Percentiles rank a stretch among this genome's conserved stretches.
Evolutionary conservation across 2,329 filamentous ascomycete genomes (phyloP).

Genomic region (Didymosphaeria variabile): DNA sequence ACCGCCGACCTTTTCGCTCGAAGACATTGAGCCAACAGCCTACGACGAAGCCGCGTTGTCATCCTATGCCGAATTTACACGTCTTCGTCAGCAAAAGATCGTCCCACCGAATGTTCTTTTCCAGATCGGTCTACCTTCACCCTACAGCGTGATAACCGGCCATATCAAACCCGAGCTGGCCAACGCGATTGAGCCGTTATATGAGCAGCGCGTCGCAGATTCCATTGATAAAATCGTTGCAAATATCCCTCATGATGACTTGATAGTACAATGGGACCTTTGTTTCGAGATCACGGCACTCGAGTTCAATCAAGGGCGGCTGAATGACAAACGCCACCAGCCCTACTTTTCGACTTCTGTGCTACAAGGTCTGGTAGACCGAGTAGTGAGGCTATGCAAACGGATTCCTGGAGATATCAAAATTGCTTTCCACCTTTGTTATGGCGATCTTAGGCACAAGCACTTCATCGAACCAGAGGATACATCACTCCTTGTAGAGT

Average conservation of each 20-base stretch:
- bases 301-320: slow-evolving; percentile 27
- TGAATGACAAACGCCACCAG: slow-evolving; percentile 22
- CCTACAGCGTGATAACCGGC: slow-evolving; percentile 4
- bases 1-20: slow-evolving; percentile 1
- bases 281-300: slow-evolving; percentile 46
- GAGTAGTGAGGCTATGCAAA: slow-evolving; percentile 42
- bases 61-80: slow-evolving; percentile 45
- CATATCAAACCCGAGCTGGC: slow-evolving; percentile 31
- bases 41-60: slow-evolving; percentile 46
- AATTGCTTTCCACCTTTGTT: slow-evolving; percentile 59
- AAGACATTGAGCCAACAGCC: slow-evolving; percentile 17
- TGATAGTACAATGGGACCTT: slow-evolving; percentile 49
- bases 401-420: slow-evolving; percentile 50
- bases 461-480: slow-evolving; percentile 58
- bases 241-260: slow-evolving; percentile 44
- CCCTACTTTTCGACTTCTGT: slow-evolving; percentile 47
- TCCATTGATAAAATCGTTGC: slow-evolving; percentile 42
- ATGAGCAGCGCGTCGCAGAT: slow-evolving; percentile 42
- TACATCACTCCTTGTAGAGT: slow-evolving; percentile 46
- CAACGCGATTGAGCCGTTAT: slow-evolving; percentile 40
- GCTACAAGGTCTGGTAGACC: slow-evolving; percentile 46
- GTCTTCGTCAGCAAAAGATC: slow-evolving; percentile 39
- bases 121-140: slow-evolving; percentile 40
- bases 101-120: slow-evolving; percentile 41
- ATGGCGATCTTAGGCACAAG: slow-evolving; percentile 56